Evolutionary conservation across 306 rosid species (phyloP).

Genomic region (Carpinus viminea): DNA sequence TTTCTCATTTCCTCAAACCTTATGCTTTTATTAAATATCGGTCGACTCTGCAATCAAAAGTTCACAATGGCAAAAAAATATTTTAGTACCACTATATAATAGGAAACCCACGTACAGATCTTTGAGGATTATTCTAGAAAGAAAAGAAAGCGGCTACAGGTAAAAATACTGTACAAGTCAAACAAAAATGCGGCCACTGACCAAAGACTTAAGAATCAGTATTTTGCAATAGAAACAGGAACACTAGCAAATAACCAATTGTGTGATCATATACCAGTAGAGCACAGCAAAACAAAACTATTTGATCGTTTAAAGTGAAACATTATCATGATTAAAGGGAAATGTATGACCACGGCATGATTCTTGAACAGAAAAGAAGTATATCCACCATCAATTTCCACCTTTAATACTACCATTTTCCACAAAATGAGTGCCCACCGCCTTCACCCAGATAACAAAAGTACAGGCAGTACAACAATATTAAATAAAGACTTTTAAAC

Average conservation of each 20-base stretch:
- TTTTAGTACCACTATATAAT: slow-evolving; percentile 3
- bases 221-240: slow-evolving; percentile 4
- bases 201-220: background rate
- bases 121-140: background rate
- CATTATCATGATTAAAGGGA: background rate
- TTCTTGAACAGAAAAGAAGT: background rate
- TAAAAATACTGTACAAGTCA: background rate
- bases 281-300: background rate
- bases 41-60: slow-evolving; percentile 76
- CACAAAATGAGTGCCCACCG: background rate
- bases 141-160: background rate
- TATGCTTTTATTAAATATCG: slow-evolving; percentile 89
- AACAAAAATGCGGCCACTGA: background rate
- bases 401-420: background rate
- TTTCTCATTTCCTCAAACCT: slow-evolving; percentile 94
- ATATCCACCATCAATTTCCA: background rate
- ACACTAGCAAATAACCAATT: background rate
- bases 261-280: background rate
- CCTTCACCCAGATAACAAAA: background rate
- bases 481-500: background rate
- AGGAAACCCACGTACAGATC: background rate
- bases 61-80: slow-evolving; percentile 8
- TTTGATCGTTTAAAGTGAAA: background rate
- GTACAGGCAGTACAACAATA: background rate
- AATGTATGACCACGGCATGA: no score